A percentile compares a stretch with the other conserved stretches of the same genome.
Conservation (phyloP, 116 monocot species). For the Trichopus zeylanicus region DNA sequence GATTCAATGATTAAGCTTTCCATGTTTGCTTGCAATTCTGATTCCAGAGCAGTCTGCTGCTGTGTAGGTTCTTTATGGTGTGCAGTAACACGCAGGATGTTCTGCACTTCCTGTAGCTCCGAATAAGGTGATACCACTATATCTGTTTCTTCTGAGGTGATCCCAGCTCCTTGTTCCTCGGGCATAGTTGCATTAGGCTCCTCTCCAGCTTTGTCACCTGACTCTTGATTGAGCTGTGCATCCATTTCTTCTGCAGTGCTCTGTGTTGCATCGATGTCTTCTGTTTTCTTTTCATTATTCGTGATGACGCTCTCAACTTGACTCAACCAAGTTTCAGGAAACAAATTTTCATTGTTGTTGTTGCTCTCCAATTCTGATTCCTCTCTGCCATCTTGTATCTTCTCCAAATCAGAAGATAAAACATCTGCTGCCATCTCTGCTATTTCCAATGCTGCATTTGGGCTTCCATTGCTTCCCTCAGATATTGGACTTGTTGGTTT, state of each 20-base stretch:
- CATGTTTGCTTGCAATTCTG: neutral
- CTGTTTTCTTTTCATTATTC: neutral
- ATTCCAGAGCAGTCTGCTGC: slow-evolving; percentile 6
- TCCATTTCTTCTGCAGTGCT: neutral
- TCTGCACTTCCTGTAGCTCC: neutral
- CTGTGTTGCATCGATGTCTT: neutral
- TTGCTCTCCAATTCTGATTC: neutral
- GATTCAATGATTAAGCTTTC: neutral
- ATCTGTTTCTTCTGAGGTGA: neutral
- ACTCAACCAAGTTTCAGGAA: neutral
- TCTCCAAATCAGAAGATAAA: neutral
- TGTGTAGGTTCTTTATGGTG: neutral
- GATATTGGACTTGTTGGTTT: neutral
- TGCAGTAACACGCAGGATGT: neutral
- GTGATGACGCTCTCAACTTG: neutral
- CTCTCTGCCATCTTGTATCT: too few relatives aligned
- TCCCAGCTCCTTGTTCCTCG: neutral
- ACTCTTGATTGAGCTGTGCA: neutral
- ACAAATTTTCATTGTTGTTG: neutral
- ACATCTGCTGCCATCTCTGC: neutral
- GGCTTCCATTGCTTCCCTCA: neutral
- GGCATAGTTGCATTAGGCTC: neutral
- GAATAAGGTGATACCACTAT: neutral
- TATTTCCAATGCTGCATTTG: too few relatives aligned
- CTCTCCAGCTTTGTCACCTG: too few relatives aligned